These are phyloP conservation scores for Fomitopsis betulina DNA, from an alignment of 1,284 basidiomycete genomes.

Conservation along the genomic window DNA sequence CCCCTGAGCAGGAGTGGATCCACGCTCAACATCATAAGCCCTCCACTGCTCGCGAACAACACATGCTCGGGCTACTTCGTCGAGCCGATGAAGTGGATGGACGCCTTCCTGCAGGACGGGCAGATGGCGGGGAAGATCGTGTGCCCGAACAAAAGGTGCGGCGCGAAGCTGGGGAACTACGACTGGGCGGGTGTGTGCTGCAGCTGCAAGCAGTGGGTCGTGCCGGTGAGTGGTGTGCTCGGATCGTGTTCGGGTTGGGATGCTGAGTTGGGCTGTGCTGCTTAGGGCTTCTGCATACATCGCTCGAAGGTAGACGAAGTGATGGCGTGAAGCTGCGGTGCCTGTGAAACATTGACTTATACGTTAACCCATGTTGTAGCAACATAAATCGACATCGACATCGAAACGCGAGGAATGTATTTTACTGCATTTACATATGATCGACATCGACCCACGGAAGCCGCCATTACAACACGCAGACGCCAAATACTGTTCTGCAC, in stretches of 20 bases:
- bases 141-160: slow-evolving; percentile 90
- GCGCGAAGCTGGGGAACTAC: slow-evolving; percentile 89
- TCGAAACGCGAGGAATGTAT: neutral
- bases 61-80: slow-evolving; percentile 96
- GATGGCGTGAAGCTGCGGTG: slow-evolving; percentile 17
- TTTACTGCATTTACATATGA: no score
- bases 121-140: slow-evolving; percentile 82
- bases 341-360: neutral
- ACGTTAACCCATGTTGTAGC: neutral
- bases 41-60: slow-evolving; percentile 68
- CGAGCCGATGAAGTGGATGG: slow-evolving; percentile 99
- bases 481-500: no score
- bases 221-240: slow-evolving; percentile 56
- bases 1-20: slow-evolving; percentile 12
- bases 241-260: neutral
- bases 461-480: no score
- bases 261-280: neutral
- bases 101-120: slow-evolving; percentile 68
- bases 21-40: slow-evolving; percentile 33
- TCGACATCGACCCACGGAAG: neutral
- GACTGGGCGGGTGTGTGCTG: slow-evolving; percentile 97
- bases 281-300: slow-evolving; percentile 84
- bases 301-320: slow-evolving; percentile 90
- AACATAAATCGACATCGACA: neutral
- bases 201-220: slow-evolving; percentile 88